phyloP scores from a whole-genome alignment of 2,329 filamentous ascomycete species.

The Arthrobotrys entomopaga region DNA sequence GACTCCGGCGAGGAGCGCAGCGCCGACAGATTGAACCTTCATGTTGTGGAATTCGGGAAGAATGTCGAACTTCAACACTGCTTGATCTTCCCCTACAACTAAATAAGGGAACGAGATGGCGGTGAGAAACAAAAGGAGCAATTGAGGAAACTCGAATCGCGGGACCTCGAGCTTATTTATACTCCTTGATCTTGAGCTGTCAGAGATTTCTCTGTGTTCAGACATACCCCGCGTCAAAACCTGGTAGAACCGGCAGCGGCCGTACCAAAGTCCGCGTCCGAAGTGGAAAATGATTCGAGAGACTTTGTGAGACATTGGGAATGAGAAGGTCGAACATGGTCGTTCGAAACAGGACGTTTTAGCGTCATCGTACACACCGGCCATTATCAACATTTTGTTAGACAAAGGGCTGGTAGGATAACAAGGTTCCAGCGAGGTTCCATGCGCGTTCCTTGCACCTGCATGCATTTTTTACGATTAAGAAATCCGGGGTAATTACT shows the following conservation, averaged over 20 bases:
- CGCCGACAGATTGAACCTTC: constrained; percentile 25
- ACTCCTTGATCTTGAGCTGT: constrained; percentile 1
- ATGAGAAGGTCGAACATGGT: constrained; percentile 26
- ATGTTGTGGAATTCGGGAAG: constrained; percentile 25
- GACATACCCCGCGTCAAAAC: constrained; percentile 25
- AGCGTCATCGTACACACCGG: constrained; percentile 20
- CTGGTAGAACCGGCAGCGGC: constrained; percentile 16
- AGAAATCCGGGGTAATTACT: constrained; percentile 47
- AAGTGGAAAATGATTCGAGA: constrained; percentile 29
- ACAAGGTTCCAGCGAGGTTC: constrained; percentile 25
- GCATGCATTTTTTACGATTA: constrained; percentile 19
- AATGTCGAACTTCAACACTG: constrained; percentile 21
- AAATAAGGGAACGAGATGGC: constrained; percentile 23
- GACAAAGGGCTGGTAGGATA: constrained; percentile 23
- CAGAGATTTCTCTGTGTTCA: constrained; percentile 15
- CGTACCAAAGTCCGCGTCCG: constrained; percentile 30
- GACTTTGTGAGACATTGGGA: constrained; percentile 37
- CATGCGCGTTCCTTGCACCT: constrained; percentile 32
- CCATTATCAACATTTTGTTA: background rate
- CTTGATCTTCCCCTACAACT: constrained; percentile 18
- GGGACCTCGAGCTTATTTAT: constrained; percentile 27
- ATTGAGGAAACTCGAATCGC: constrained; percentile 7
- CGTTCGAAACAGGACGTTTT: constrained; percentile 13
- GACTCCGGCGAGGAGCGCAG: constrained; percentile 25
- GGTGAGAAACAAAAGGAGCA: constrained; percentile 14